A percentile compares a stretch with the other conserved stretches of the same genome.
Evolutionary conservation across 805 yeast species (phyloP).

Genomic region (Cyberlindnera veronae): DNA sequence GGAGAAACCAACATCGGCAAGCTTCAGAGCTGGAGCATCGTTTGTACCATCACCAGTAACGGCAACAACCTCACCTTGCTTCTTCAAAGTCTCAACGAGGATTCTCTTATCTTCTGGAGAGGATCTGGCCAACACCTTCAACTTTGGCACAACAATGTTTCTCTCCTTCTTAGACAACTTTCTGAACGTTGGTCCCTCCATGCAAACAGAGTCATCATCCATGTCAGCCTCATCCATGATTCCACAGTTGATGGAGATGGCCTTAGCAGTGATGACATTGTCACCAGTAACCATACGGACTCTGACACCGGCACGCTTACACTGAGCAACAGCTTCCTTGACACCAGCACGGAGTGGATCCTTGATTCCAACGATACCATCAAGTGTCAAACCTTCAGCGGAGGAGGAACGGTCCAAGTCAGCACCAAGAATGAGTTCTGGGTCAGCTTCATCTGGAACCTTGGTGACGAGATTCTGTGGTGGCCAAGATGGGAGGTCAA

Average conservation of each 20-base stretch:
- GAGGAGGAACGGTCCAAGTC: constrained; percentile 24
- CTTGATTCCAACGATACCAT: constrained; percentile 86
- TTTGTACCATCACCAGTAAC: constrained; percentile 99
- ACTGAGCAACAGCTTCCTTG: constrained; percentile 78
- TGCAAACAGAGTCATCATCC: constrained; percentile 54
- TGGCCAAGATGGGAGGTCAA: constrained; percentile 58
- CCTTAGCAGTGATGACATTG: constrained; percentile 84
- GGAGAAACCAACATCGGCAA: constrained; percentile 97
- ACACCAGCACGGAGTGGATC: constrained; percentile 94
- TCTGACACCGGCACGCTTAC: constrained; percentile 87
- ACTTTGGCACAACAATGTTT: constrained; percentile 57
- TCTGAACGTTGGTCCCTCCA: constrained; percentile 94
- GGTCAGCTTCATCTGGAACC: constrained; percentile 40
- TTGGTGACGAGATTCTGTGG: constrained; percentile 44
- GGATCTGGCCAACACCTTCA: constrained; percentile 88
- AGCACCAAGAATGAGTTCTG: constrained; percentile 38
- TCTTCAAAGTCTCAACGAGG: constrained; percentile 75
- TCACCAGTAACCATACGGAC: constrained; percentile 99
- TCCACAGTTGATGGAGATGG: constrained; percentile 85
- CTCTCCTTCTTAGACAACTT: constrained; percentile 57
- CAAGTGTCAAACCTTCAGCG: constrained; percentile 45
- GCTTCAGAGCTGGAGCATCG: constrained; percentile 95
- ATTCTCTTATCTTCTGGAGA: constrained; percentile 93
- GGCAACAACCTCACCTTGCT: constrained; percentile 90
- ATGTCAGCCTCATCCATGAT: constrained; percentile 50